Percentiles rank a stretch among this genome's conserved stretches.
Evolutionary conservation across 1,139 yeast species (phyloP).

Genomic region (Yamadazyma atmosphaerica): DNA sequence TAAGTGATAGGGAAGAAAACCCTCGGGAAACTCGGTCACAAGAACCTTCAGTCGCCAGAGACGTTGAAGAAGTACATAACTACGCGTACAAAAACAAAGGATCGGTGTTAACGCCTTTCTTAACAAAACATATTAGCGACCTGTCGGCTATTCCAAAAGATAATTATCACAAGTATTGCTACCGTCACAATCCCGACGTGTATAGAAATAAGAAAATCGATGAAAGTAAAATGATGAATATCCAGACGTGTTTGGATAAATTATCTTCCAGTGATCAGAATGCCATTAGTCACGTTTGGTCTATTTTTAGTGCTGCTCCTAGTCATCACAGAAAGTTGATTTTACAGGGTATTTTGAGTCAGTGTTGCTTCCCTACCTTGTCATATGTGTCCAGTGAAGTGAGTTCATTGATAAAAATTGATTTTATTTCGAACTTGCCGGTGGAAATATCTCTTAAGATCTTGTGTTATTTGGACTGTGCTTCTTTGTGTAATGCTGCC

Average conservation of each 20-base stretch:
- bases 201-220: constrained; percentile 72
- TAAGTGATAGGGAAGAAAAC: too few relatives aligned
- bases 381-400: constrained; percentile 82
- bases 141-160: constrained; percentile 45
- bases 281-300: constrained; percentile 75
- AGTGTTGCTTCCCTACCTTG: constrained; percentile 93
- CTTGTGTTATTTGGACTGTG: constrained; percentile 86
- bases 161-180: constrained; percentile 69
- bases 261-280: constrained; percentile 65
- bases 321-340: constrained; percentile 69
- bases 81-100: constrained; percentile 5
- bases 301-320: constrained; percentile 73
- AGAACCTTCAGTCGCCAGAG: too few relatives aligned
- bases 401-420: constrained; percentile 77
- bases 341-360: constrained; percentile 78
- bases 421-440: constrained; percentile 83
- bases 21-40: too few relatives aligned
- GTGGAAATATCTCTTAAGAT: constrained; percentile 82
- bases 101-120: constrained; percentile 47
- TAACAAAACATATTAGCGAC: constrained; percentile 46
- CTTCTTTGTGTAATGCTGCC: constrained; percentile 88
- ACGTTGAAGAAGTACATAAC: too few relatives aligned
- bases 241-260: constrained; percentile 59
- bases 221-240: constrained; percentile 59
- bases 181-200: constrained; percentile 88